These are phyloP conservation scores for Neurospora tetraspora DNA, from an alignment of 495 filamentous ascomycete species.

Conservation along the genomic window DNA sequence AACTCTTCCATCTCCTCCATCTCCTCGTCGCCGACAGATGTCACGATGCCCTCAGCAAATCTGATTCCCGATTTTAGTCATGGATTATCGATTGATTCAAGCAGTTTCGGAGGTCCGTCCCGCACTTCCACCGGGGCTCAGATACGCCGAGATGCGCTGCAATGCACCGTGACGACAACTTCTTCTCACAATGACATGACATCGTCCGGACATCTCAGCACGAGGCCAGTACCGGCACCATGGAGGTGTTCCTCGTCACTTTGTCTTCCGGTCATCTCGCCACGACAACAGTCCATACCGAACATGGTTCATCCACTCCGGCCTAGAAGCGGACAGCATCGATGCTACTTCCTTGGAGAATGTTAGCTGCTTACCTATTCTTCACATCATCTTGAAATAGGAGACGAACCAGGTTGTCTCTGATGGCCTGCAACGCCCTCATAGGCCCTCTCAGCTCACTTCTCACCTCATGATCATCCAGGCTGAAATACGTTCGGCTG, in stretches of 20 bases:
- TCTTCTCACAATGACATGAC: neutral
- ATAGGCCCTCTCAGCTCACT: constrained; percentile 1
- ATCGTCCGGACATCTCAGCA: no score
- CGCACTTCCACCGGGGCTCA: neutral
- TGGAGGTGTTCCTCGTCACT: neutral
- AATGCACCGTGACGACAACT: neutral
- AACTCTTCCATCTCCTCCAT: neutral
- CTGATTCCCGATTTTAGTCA: neutral
- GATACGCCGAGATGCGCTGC: neutral
- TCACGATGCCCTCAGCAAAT: neutral
- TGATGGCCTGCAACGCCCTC: constrained; percentile 6
- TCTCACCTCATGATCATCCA: neutral
- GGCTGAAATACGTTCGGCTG: constrained; percentile 7
- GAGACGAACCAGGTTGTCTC: constrained; percentile 5
- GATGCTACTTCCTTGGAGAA: neutral
- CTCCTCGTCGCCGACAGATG: neutral
- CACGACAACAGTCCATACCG: constrained; percentile 9
- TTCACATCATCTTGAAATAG: neutral
- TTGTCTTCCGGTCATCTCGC: neutral
- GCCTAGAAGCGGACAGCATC: neutral
- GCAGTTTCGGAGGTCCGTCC: neutral
- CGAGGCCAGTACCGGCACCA: neutral
- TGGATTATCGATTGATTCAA: neutral
- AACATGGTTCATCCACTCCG: constrained; percentile 4
- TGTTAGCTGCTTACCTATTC: neutral